Evolutionary conservation across 495 filamentous ascomycete species (phyloP).

Genomic region (Evansstolkia leycettana): DNA sequence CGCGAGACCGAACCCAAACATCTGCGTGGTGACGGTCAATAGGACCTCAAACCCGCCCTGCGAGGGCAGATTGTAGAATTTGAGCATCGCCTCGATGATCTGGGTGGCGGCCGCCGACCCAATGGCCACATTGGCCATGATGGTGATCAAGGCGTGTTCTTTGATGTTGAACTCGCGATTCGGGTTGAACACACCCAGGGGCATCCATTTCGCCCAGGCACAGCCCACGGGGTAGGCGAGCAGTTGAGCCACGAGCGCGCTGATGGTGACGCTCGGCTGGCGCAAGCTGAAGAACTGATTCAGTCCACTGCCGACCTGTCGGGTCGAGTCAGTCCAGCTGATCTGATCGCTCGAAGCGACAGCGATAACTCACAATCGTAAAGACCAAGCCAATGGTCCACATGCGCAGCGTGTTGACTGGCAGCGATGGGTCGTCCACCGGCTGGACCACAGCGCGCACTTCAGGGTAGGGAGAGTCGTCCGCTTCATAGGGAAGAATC

Average conservation of each 20-base stretch:
- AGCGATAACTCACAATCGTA: conserved; percentile 34
- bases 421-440: conserved; percentile 53
- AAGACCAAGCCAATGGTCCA: conserved; percentile 61
- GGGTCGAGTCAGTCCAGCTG: background rate
- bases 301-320: conserved; percentile 47
- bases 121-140: conserved; percentile 54
- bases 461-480: conserved; percentile 63
- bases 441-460: conserved; percentile 33
- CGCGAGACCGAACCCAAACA: conserved; percentile 62
- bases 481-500: conserved; percentile 33
- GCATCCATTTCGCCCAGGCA: conserved; percentile 43
- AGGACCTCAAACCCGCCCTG: conserved; percentile 58
- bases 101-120: conserved; percentile 60
- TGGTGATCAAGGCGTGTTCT: conserved; percentile 64
- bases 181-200: conserved; percentile 47
- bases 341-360: conserved; percentile 18
- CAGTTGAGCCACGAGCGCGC: conserved; percentile 56
- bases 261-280: conserved; percentile 47
- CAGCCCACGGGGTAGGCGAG: conserved; percentile 60
- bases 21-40: conserved; percentile 56
- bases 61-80: conserved; percentile 59
- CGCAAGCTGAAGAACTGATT: conserved; percentile 63
- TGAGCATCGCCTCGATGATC: conserved; percentile 50
- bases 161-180: conserved; percentile 69
- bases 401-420: conserved; percentile 57